phyloP scores from a whole-genome alignment of 495 filamentous ascomycete genomes.

The Daldinia concentrica region DNA sequence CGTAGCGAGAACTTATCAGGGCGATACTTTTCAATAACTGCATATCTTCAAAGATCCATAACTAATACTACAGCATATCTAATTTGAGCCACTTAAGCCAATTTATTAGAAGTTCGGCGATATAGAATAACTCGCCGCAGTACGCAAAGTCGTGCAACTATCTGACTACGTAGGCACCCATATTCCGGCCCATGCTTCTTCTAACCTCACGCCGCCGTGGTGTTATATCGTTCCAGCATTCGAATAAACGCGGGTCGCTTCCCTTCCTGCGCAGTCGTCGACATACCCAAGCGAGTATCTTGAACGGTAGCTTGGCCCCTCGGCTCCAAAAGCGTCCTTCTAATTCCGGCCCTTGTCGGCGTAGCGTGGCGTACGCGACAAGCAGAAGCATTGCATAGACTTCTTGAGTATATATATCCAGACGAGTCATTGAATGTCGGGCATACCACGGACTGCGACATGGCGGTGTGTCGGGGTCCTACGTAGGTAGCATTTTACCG shows the following conservation, averaged over 20 bases:
- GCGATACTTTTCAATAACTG: neutral
- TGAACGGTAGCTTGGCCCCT: neutral
- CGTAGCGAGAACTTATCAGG: neutral
- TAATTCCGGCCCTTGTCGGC: neutral
- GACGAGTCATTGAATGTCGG: conserved; percentile 1
- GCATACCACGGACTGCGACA: conserved; percentile 8
- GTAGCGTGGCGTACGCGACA: neutral
- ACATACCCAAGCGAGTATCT: neutral
- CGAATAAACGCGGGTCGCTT: neutral
- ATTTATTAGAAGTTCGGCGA: neutral
- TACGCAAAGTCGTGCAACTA: neutral
- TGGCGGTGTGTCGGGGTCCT: neutral
- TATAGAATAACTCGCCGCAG: neutral
- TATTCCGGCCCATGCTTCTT: neutral
- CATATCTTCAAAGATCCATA: neutral
- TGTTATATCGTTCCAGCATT: neutral
- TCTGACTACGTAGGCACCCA: neutral
- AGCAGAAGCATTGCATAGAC: neutral
- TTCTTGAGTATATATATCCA: neutral
- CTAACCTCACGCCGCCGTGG: neutral
- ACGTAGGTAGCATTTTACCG: conserved; percentile 10
- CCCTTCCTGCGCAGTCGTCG: neutral
- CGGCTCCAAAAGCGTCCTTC: neutral
- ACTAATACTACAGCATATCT: neutral
- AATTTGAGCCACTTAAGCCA: neutral